These are phyloP conservation scores for Fusarium sp. DNA, from an alignment of 2,329 filamentous ascomycete genomes.

Conservation along the genomic window DNA sequence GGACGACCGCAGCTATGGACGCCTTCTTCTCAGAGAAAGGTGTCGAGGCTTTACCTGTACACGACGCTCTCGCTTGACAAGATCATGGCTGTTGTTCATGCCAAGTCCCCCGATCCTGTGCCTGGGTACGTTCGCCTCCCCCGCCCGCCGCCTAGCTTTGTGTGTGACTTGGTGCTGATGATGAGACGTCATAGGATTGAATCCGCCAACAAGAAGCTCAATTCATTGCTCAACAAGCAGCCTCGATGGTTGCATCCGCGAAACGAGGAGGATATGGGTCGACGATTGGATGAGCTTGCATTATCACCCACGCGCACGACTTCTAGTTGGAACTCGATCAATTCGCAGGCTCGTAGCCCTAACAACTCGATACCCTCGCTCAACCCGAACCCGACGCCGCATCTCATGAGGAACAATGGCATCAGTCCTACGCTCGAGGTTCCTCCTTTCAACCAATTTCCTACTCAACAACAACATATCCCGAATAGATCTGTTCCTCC, in stretches of 20 bases:
- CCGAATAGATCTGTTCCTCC: background rate
- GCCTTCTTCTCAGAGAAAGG: conserved; percentile 62
- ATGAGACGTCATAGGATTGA: conserved; percentile 57
- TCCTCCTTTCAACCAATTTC: conserved; percentile 39
- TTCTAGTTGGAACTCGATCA: conserved; percentile 31
- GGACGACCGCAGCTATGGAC: conserved; percentile 71
- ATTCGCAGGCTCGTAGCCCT: conserved; percentile 20
- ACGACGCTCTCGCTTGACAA: conserved; percentile 64
- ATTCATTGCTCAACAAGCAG: conserved; percentile 68
- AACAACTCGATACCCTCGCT: conserved; percentile 33
- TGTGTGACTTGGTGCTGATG: conserved; percentile 9
- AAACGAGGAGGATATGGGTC: conserved; percentile 63
- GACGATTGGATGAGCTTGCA: conserved; percentile 60
- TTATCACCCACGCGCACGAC: conserved; percentile 52
- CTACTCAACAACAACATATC: conserved; percentile 8
- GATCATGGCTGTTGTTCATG: conserved; percentile 63
- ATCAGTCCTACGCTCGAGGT: conserved; percentile 33
- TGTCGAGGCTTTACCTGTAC: conserved; percentile 68
- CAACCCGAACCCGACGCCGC: conserved; percentile 28
- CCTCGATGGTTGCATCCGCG: conserved; percentile 68
- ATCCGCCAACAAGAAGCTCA: conserved; percentile 70
- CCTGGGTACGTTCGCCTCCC: conserved; percentile 57
- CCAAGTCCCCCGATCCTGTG: conserved; percentile 54
- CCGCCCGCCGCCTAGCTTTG: background rate
- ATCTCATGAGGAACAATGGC: conserved; percentile 20